Evolutionary conservation across 2,329 filamentous ascomycete genomes (phyloP).

Genomic region (Colletotrichum gloeosporioides): DNA sequence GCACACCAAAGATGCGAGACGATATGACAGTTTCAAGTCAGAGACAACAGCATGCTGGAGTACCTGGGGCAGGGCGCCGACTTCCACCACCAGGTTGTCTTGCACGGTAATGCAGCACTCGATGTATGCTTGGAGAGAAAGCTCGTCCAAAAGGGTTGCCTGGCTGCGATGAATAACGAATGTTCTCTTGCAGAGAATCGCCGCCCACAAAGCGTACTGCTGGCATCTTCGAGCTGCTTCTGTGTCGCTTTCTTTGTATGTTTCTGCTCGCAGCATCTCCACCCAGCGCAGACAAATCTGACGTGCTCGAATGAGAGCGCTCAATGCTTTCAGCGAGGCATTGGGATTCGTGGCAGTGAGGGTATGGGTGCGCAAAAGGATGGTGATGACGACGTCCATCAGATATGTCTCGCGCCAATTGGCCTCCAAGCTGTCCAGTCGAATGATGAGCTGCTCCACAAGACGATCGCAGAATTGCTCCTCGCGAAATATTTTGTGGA

Average conservation of each 20-base stretch:
- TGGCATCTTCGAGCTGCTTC: constrained; percentile 42
- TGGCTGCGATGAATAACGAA: constrained; percentile 27
- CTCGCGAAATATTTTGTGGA: constrained; percentile 58
- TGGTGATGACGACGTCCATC: constrained; percentile 62
- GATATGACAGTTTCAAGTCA: constrained; percentile 49
- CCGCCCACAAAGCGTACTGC: constrained; percentile 56
- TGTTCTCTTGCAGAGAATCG: constrained; percentile 58
- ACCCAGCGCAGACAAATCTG: constrained; percentile 56
- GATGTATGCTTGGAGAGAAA: constrained; percentile 26
- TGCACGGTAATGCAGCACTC: constrained; percentile 42
- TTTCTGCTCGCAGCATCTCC: constrained; percentile 47
- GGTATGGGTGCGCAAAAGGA: constrained; percentile 47
- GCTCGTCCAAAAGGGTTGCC: not conserved
- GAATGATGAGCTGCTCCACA: constrained; percentile 46
- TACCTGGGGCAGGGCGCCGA: constrained; percentile 33
- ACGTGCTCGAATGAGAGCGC: constrained; percentile 47
- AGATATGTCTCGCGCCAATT: constrained; percentile 65
- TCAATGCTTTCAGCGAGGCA: constrained; percentile 22
- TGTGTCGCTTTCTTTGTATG: constrained; percentile 40
- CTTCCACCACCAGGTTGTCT: constrained; percentile 46
- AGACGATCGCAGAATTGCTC: constrained; percentile 53
- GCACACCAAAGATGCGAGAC: constrained; percentile 38
- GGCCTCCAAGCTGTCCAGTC: constrained; percentile 47
- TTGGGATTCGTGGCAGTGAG: constrained; percentile 17
- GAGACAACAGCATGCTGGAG: constrained; percentile 46